phyloP scores from a whole-genome alignment of 23 red algal species.

The Chondrus crispus region DNA sequence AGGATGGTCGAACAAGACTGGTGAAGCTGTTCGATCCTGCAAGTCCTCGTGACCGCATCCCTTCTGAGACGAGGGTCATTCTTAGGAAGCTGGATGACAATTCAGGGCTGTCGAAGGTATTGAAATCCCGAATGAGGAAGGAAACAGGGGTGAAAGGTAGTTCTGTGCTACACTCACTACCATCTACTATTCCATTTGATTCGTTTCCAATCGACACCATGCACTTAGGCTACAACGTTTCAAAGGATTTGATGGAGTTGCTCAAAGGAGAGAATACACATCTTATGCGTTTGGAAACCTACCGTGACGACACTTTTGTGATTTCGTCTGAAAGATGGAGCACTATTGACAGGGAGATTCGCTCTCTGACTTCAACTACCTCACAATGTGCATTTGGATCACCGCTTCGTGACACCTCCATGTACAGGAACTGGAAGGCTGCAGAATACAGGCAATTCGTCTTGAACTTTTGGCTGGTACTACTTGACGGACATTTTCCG shows the following conservation, averaged over 20 bases:
- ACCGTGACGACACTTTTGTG: background rate
- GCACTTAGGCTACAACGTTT: background rate
- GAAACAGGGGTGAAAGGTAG: slow-evolving; percentile 1
- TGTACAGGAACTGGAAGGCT: background rate
- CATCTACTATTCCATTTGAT: background rate
- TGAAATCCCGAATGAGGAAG: no score
- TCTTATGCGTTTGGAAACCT: background rate
- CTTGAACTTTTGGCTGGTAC: background rate
- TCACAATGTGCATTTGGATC: background rate
- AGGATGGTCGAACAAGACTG: no score
- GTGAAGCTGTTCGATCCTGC: no score
- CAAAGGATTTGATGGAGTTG: background rate
- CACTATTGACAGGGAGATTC: background rate
- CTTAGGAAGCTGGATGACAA: no score
- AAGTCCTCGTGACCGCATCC: no score
- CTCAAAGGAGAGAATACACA: background rate
- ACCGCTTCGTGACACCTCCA: background rate
- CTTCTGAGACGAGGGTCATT: no score
- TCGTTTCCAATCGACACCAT: background rate
- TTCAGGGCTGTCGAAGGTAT: no score
- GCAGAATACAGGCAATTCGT: background rate
- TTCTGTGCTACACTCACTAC: background rate
- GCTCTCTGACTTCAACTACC: background rate
- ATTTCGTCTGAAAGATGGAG: background rate
- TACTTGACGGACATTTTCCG: background rate